Evolutionary conservation across 768 basidiomycete genomes (phyloP).

Genomic region (Tulasnella sp.): DNA sequence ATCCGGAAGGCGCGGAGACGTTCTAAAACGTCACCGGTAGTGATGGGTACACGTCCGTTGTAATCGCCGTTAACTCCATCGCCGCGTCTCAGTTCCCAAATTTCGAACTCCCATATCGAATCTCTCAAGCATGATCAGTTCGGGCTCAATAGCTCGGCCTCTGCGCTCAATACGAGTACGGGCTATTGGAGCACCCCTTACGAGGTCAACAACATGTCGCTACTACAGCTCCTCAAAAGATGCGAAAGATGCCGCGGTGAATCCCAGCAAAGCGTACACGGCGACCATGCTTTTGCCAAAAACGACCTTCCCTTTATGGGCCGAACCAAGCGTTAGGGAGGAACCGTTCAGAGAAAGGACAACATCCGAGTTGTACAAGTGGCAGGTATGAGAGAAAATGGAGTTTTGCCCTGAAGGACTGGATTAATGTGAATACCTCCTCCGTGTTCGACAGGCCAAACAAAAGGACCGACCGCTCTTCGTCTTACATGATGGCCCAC

Average conservation of each 20-base stretch:
- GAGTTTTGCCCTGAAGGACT: not conserved
- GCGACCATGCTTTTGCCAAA: conserved; percentile 79
- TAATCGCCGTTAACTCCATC: not conserved
- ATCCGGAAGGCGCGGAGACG: not conserved
- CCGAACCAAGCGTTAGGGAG: conserved; percentile 67
- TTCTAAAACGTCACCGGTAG: not conserved
- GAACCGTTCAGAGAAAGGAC: conserved; percentile 61
- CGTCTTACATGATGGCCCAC: conserved; percentile 93
- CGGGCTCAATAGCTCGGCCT: not conserved
- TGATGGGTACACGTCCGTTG: not conserved
- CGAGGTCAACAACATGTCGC: not conserved
- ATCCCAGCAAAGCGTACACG: conserved; percentile 48
- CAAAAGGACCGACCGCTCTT: conserved; percentile 71
- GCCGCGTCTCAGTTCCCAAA: not conserved
- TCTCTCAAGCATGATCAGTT: not conserved
- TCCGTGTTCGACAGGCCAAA: conserved; percentile 54
- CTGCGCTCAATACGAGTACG: not conserved
- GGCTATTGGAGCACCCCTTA: not conserved
- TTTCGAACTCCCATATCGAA: not conserved
- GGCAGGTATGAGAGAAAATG: conserved; percentile 45
- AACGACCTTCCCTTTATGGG: conserved; percentile 76
- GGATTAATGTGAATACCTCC: not conserved
- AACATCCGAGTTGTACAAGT: conserved; percentile 70
- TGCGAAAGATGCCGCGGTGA: not conserved
- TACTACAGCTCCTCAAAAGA: not conserved